These are phyloP conservation scores for Mycena galopus DNA, from an alignment of 768 basidiomycete species.

Conservation along the genomic window DNA sequence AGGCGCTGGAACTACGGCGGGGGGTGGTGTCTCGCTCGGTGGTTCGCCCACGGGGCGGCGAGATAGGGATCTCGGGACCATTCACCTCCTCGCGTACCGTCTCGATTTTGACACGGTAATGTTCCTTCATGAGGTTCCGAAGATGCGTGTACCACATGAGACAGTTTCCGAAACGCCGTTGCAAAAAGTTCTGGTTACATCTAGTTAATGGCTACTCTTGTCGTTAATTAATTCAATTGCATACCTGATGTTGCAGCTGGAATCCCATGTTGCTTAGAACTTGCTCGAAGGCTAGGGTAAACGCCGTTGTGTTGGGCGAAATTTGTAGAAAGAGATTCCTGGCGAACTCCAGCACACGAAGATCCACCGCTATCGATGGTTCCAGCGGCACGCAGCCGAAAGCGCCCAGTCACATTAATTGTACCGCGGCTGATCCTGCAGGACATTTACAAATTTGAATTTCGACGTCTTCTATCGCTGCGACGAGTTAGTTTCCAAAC, in stretches of 20 bases:
- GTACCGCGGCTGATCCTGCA: not conserved
- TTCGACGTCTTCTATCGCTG: conserved; percentile 1
- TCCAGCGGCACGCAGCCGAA: not conserved
- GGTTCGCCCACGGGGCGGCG: not conserved
- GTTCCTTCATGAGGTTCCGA: not conserved
- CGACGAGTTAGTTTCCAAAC: not conserved
- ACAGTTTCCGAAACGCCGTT: conserved; percentile 6
- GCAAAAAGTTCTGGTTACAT: not conserved
- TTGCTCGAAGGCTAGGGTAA: not conserved
- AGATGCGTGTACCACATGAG: conserved; percentile 15
- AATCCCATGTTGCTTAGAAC: not conserved
- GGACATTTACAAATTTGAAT: not conserved
- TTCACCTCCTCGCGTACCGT: not conserved
- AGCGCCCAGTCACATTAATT: not conserved
- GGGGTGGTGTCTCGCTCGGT: not conserved
- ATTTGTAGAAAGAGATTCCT: not conserved
- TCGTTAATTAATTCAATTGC: not conserved
- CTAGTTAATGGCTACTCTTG: not conserved
- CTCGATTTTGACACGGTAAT: not conserved
- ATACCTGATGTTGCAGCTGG: conserved; percentile 1
- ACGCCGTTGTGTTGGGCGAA: not conserved
- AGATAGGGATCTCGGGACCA: not conserved
- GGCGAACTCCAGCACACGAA: conserved; percentile 2
- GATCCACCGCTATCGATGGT: not conserved
- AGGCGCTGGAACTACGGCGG: not conserved